Evolutionary conservation across 208 protist genomes (phyloP), one percentile per base, ranked within the genome.

Genomic region (Crithidia fasciculata): DNA sequence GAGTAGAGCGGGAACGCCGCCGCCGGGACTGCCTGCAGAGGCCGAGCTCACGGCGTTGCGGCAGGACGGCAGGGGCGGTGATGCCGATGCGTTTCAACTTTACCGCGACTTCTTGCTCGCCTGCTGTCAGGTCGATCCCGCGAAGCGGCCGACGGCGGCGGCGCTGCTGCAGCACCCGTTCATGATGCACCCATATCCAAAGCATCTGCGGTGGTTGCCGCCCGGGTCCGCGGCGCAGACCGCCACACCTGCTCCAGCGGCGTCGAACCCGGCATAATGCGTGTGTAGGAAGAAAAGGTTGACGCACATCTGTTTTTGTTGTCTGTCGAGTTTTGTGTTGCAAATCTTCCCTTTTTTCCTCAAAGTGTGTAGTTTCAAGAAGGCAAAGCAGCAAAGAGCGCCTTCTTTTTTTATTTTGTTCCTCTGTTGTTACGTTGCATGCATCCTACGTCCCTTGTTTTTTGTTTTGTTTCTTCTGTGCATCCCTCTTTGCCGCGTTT

Each of bases 121-220:
- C 28, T 94, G 86, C 70, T 65, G 90, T 52, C 55, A 68, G 28
- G 49, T 94, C 16, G 74, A 88, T 16, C 77, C 83, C 3, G 65
- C 67, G 73, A 59, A 89, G 72, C 84, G 89, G 12, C 84, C 80
- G 77, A 82, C 76, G 0, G 83, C 84, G 10, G 56, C 56, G 15
- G 76, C 82, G 64, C 64, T 92, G 54, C 76, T 89, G 39, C 55
- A 81, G 47, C 84, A 92, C 57, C 75, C 84, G 8, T 94, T 94
- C 67, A 52, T 91, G 28, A 71, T 57, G 2, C 71, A 73, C 56
- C 67, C 76, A 0, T 84, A 86, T 63, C 56, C 85, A 5, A 83
- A 81, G 47, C 76, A 82, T 44, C 65, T 90, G 13, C 84, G 87
- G 4, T 92, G 87, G 87, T 52, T 83, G 63, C 74, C 76, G 10